Percentiles rank a stretch among this genome's conserved stretches.
These are phyloP conservation scores for Fusarium palustre DNA, from an alignment of 2,329 filamentous ascomycete genomes.

Conservation along the genomic window DNA sequence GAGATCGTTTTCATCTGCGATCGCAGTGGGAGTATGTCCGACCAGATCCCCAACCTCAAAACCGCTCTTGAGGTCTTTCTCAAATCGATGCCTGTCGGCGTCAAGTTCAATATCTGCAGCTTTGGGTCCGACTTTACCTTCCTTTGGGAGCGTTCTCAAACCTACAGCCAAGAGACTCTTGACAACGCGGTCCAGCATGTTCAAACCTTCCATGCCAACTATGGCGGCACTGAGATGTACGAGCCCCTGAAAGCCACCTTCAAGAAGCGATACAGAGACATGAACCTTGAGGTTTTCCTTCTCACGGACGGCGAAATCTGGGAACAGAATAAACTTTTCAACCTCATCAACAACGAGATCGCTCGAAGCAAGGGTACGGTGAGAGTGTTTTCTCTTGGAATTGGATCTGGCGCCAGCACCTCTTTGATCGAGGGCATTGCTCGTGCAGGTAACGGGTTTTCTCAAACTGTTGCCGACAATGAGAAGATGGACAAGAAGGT, in stretches of 20 bases:
- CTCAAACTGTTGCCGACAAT: constrained; percentile 69
- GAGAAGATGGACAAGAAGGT: constrained; percentile 78
- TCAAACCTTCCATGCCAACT: constrained; percentile 57
- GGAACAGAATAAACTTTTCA: constrained; percentile 58
- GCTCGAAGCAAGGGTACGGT: constrained; percentile 56
- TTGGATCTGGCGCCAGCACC: constrained; percentile 64
- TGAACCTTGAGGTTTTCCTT: constrained; percentile 65
- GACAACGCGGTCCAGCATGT: constrained; percentile 58
- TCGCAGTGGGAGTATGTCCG: constrained; percentile 74
- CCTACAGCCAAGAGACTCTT: constrained; percentile 59
- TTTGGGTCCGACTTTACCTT: constrained; percentile 65
- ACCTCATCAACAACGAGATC: constrained; percentile 58
- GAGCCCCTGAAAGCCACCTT: constrained; percentile 59
- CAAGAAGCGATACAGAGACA: constrained; percentile 55
- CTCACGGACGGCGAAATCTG: constrained; percentile 69
- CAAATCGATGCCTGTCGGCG: constrained; percentile 71
- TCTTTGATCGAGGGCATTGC: constrained; percentile 67
- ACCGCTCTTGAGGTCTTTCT: constrained; percentile 72
- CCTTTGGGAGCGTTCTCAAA: constrained; percentile 61
- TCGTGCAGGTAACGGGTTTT: constrained; percentile 66
- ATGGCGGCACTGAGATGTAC: constrained; percentile 67
- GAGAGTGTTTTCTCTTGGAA: constrained; percentile 66
- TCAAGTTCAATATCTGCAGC: constrained; percentile 77
- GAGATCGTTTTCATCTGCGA: constrained; percentile 81
- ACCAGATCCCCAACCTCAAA: constrained; percentile 65